These are phyloP conservation scores for Phytophthora pseudosyringae DNA, from an alignment of 352 stramenopile species.

Conservation along the genomic window DNA sequence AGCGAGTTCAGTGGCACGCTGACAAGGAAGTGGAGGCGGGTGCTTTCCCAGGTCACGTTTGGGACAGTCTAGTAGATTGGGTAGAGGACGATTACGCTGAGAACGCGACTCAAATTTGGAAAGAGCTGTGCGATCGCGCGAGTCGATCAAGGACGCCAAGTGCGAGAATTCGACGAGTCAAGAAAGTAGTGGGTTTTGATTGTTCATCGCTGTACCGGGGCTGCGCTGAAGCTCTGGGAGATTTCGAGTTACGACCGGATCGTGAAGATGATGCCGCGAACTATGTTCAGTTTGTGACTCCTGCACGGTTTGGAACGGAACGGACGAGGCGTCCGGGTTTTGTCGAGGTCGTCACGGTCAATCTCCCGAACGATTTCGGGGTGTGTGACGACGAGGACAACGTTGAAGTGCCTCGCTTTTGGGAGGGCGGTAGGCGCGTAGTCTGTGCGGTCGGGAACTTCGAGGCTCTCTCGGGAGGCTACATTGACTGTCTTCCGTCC, in stretches of 20 bases:
- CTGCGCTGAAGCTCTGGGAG: not conserved
- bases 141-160: not conserved
- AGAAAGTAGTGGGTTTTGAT: not conserved
- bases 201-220: not conserved
- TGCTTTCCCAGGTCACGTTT: not conserved
- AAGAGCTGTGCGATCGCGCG: not conserved
- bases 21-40: not conserved
- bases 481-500: not conserved
- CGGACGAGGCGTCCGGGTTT: not conserved
- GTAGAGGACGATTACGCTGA: not conserved
- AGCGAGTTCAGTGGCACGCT: not conserved
- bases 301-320: not conserved
- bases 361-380: not conserved
- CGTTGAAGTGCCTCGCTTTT: not conserved
- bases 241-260: not conserved
- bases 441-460: not conserved
- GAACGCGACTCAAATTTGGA: not conserved
- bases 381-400: not conserved
- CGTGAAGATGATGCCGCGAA: not conserved
- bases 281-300: not conserved
- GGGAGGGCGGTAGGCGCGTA: not conserved
- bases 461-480: not conserved
- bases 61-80: not conserved
- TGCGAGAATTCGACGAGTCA: not conserved
- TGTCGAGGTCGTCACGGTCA: not conserved